phyloP scores from a whole-genome alignment of 306 rosid species.

The Carpinus fangiana region DNA sequence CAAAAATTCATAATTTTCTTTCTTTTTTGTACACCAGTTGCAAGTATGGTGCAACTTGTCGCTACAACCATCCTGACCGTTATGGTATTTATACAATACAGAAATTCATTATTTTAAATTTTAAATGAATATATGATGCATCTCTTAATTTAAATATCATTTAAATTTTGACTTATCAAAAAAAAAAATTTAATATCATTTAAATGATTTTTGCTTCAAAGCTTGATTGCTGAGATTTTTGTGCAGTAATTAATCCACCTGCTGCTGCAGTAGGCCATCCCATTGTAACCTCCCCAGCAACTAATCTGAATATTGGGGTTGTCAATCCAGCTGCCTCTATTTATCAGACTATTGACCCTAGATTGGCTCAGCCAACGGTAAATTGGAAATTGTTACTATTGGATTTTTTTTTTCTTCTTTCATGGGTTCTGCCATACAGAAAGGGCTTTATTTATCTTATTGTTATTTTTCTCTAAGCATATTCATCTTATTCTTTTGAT shows the following conservation, averaged over 20 bases:
- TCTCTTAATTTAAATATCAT: constrained; percentile 3
- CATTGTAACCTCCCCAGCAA: constrained; percentile 52
- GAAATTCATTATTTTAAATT: constrained; percentile 26
- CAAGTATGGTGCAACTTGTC: constrained; percentile 87
- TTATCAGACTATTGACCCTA: constrained; percentile 73
- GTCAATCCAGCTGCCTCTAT: constrained; percentile 63
- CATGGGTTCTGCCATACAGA: constrained; percentile 9
- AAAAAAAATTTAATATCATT: too few relatives aligned
- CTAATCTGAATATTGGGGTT: constrained; percentile 68
- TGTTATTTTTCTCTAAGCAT: too few relatives aligned
- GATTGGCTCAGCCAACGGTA: constrained; percentile 77
- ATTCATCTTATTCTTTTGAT: too few relatives aligned
- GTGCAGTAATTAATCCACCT: constrained; percentile 60
- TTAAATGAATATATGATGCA: background rate
- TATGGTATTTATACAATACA: constrained; percentile 53
- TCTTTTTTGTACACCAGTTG: constrained; percentile 59
- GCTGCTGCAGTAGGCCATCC: constrained; percentile 58
- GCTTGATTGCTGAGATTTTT: constrained; percentile 23
- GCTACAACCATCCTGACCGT: constrained; percentile 94
- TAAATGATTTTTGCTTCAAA: constrained; percentile 6
- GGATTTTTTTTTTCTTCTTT: background rate
- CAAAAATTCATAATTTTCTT: constrained; percentile 29
- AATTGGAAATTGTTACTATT: constrained; percentile 23
- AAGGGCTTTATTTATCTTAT: background rate
- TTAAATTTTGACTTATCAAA: too few relatives aligned